Evolutionary conservation across 2,329 filamentous ascomycete genomes (phyloP), one percentile per base, ranked within the genome.

Genomic region (Furcasterigmium sp.): DNA sequence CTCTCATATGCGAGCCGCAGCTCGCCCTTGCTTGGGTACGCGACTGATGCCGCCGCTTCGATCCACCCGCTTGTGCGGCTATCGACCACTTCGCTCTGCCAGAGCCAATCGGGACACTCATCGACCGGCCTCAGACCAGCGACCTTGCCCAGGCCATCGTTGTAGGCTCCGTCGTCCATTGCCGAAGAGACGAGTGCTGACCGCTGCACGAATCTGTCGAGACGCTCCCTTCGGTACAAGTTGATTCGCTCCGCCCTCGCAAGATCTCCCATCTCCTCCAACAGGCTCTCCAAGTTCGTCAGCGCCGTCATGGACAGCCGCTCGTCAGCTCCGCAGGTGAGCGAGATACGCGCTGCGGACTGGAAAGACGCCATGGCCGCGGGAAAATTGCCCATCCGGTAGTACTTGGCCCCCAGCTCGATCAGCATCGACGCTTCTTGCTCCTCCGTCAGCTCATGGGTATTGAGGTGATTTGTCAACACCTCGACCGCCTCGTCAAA

Each of bases 351-450:
- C 5, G 55, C 56, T 13, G 60, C 60, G 41, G 58, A 50, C 21
- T 56, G 51, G 37, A 59, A 63, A 34, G 53, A 57, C 15, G 50
- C 41, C 3, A 62, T 52, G n/a, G 60, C 59, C 14, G 52, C 48
- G n/a, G 49, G 30, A 7, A 54, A 43, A 35, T 61, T 55, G 19
- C 51, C 52, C 49, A 56, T 52, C 8, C 51, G 55, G 42, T 55
- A 60, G 47, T 53, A 56, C 44, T 61, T 62, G 37, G 59, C 59
- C 20, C 60, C 60, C 13, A 62, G 41, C 28, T 62, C 57, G 13
- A 63, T 48, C 14, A 59, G 53, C 23, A 62, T 46, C 4, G 57
- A 52, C 3, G 60, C 60, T 39, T 56, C 52, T 25, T 62, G 58
- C 18, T 62, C 60, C 9, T 58, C 53, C 21, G 51, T 47, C 41